phyloP scores from a whole-genome alignment of 768 basidiomycete species.

The Naganishia vaughanmartiniae region DNA sequence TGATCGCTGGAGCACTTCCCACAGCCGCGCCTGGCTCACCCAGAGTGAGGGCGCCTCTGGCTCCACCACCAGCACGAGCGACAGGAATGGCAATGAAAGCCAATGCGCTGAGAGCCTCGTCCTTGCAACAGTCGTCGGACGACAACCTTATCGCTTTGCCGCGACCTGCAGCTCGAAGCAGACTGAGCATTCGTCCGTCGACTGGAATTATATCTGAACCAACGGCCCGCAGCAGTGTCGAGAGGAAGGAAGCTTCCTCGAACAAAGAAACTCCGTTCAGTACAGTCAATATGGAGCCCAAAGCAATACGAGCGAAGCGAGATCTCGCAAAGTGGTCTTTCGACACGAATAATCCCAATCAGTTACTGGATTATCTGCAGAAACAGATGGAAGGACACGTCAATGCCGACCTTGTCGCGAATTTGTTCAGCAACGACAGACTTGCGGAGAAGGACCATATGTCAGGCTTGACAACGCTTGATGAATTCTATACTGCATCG shows the following conservation, averaged over 20 bases:
- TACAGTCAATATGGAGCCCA: slow-evolving; percentile 56
- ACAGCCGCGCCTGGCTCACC: slow-evolving; percentile 32
- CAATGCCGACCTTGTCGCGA: slow-evolving; percentile 69
- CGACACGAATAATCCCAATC: slow-evolving; percentile 78
- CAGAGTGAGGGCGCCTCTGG: slow-evolving; percentile 35
- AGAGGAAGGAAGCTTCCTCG: neutral
- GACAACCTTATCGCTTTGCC: slow-evolving; percentile 5
- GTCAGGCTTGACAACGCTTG: slow-evolving; percentile 67
- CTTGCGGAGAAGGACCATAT: slow-evolving; percentile 90
- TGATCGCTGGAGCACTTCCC: neutral
- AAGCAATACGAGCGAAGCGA: slow-evolving; percentile 63
- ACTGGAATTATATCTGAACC: slow-evolving; percentile 57
- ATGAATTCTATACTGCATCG: slow-evolving; percentile 68
- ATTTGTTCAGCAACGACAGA: slow-evolving; percentile 92
- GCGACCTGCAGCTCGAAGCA: slow-evolving; percentile 14
- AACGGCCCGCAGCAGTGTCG: slow-evolving; percentile 51
- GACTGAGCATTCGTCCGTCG: slow-evolving; percentile 13
- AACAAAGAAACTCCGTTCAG: slow-evolving; percentile 22
- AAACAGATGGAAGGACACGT: slow-evolving; percentile 86
- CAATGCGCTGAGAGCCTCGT: slow-evolving; percentile 62
- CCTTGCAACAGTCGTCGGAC: slow-evolving; percentile 13
- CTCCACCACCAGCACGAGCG: slow-evolving; percentile 24
- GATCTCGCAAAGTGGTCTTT: slow-evolving; percentile 81
- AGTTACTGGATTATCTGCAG: slow-evolving; percentile 78
- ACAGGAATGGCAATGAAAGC: slow-evolving; percentile 55